Evolutionary conservation across 2,329 filamentous ascomycete genomes (phyloP).

Genomic region (Monilinia laxa): DNA sequence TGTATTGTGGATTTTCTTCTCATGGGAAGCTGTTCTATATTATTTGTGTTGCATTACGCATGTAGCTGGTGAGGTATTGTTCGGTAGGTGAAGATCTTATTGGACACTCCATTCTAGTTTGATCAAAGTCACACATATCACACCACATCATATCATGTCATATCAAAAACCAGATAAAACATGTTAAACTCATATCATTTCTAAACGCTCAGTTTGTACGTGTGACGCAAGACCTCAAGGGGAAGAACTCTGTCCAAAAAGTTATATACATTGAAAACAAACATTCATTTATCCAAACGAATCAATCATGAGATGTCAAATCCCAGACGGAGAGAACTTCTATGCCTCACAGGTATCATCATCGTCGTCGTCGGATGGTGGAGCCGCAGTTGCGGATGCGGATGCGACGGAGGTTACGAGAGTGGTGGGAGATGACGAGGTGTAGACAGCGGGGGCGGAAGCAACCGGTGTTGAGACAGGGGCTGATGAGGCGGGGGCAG

Average conservation of each 20-base stretch:
- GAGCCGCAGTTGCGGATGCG: background rate
- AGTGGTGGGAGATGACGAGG: background rate
- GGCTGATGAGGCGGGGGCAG: background rate
- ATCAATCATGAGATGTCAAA: background rate
- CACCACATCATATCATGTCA: background rate
- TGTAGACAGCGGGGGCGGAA: background rate
- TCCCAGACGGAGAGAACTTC: background rate
- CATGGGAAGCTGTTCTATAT: no score
- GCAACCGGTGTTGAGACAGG: background rate
- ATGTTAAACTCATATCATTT: conserved; percentile 15
- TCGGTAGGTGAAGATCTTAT: no score
- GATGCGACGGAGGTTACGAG: background rate
- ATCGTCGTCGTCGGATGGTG: background rate
- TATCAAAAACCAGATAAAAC: background rate
- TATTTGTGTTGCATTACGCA: no score
- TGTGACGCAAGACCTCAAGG: background rate
- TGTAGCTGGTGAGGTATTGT: no score
- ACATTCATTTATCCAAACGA: background rate
- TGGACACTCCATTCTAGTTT: no score
- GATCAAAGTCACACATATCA: background rate
- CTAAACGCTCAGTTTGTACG: conserved; percentile 1
- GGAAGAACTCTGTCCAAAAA: background rate
- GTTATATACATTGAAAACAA: conserved; percentile 12
- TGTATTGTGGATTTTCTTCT: no score
- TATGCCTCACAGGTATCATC: conserved; percentile 5